Percentiles rank a stretch among this genome's conserved stretches.
Conservation (phyloP, 2,329 filamentous ascomycete genomes). For the Penicillium capsulatum region DNA sequence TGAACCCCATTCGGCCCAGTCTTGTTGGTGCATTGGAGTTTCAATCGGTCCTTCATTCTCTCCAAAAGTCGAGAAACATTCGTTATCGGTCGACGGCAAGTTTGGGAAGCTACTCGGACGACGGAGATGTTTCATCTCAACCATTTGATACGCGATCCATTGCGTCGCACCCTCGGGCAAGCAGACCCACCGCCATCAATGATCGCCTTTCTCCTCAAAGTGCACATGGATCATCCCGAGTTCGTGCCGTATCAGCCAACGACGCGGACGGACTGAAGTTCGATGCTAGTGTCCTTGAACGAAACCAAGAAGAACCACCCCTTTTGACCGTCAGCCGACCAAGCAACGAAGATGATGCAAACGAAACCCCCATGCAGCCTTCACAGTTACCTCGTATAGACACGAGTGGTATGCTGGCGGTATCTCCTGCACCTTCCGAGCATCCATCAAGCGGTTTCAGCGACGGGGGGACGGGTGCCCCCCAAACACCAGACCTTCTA, state of each 20-base stretch:
- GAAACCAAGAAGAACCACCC: slow-evolving; percentile 21
- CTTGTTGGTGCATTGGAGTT: slow-evolving; percentile 92
- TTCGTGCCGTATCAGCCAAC: slow-evolving; percentile 58
- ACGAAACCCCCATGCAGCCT: slow-evolving; percentile 10
- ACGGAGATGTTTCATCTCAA: slow-evolving; percentile 47
- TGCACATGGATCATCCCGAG: slow-evolving; percentile 28
- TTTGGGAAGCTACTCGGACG: slow-evolving; percentile 65
- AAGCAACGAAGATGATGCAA: slow-evolving; percentile 24
- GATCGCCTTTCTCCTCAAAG: slow-evolving; percentile 25
- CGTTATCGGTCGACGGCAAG: slow-evolving; percentile 63
- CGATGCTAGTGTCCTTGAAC: slow-evolving; percentile 37
- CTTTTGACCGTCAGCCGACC: slow-evolving; percentile 41
- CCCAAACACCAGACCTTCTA: slow-evolving; percentile 40
- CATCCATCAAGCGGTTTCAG: slow-evolving; percentile 32
- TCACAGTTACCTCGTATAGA: slow-evolving; percentile 22
- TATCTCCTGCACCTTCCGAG: slow-evolving; percentile 34
- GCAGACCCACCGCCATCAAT: slow-evolving; percentile 17
- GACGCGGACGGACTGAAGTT: slow-evolving; percentile 49
- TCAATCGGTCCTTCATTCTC: slow-evolving; percentile 78
- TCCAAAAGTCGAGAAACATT: slow-evolving; percentile 76
- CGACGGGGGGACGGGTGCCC: slow-evolving; percentile 23
- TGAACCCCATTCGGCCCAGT: slow-evolving; percentile 86
- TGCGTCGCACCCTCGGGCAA: slow-evolving; percentile 43
- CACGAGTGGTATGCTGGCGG: slow-evolving; percentile 23
- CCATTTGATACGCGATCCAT: slow-evolving; percentile 48